phyloP scores from a whole-genome alignment of 352 stramenopile genomes.

The Albugo candida region DNA sequence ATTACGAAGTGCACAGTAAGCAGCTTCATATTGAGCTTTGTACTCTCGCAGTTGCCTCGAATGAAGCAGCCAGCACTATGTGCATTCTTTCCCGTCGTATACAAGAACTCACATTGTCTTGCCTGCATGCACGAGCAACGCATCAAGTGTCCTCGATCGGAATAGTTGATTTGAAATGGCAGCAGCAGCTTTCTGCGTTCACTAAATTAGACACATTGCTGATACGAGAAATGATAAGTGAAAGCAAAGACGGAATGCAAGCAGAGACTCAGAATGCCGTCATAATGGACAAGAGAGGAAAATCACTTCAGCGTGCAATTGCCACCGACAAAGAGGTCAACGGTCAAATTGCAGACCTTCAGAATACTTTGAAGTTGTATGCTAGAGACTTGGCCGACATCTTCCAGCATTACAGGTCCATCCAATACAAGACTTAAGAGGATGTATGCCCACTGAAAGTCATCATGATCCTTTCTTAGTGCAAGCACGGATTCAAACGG shows the following conservation, averaged over 20 bases:
- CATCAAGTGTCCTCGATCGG: conserved; percentile 15
- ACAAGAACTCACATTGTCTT: conserved; percentile 41
- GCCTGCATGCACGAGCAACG: conserved; percentile 16
- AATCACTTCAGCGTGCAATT: conserved; percentile 8
- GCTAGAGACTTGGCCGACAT: conserved; percentile 65
- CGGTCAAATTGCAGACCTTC: conserved; percentile 23
- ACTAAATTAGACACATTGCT: conserved; percentile 19
- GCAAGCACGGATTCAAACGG: conserved; percentile 27
- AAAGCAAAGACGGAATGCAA: conserved; percentile 9
- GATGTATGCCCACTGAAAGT: background rate
- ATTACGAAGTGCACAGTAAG: conserved; percentile 55
- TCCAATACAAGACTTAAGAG: background rate
- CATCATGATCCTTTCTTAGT: conserved; percentile 10
- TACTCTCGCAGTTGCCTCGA: conserved; percentile 42
- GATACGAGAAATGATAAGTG: conserved; percentile 34
- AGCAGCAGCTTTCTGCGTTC: conserved; percentile 46
- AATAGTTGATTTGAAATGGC: conserved; percentile 40
- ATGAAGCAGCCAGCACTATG: conserved; percentile 42
- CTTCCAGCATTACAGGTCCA: conserved; percentile 64
- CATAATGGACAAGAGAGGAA: background rate
- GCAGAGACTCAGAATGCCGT: conserved; percentile 1
- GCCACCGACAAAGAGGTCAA: conserved; percentile 42
- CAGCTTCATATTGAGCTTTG: conserved; percentile 46
- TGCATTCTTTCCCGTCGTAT: conserved; percentile 48
- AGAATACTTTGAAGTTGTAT: conserved; percentile 28